phyloP scores from a whole-genome alignment of 2,329 filamentous ascomycete genomes.

The Monilinia polystroma region DNA sequence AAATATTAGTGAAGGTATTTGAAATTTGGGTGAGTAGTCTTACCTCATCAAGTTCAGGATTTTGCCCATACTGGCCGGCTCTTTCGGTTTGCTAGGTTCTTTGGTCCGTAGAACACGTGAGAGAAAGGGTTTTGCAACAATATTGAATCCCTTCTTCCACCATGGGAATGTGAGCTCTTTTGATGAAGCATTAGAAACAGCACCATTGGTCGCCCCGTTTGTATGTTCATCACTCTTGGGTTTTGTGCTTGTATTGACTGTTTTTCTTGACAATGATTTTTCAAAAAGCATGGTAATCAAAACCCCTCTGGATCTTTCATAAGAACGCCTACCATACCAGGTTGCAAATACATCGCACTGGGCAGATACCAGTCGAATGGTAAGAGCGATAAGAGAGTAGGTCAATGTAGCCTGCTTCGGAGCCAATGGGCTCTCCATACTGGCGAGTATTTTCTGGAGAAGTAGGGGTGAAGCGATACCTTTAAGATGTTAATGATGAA shows the following conservation, averaged over 20 bases:
- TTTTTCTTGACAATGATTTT: conserved; percentile 49
- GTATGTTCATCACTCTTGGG: conserved; percentile 25
- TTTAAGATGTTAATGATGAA: conserved; percentile 27
- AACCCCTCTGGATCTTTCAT: conserved; percentile 81
- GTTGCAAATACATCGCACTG: conserved; percentile 68
- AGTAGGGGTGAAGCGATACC: conserved; percentile 64
- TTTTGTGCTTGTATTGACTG: conserved; percentile 37
- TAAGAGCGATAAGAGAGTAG: conserved; percentile 63
- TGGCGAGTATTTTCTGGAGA: conserved; percentile 67
- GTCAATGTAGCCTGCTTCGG: conserved; percentile 58
- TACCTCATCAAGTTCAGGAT: conserved; percentile 84
- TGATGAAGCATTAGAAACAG: conserved; percentile 22
- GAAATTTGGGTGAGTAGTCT: not conserved
- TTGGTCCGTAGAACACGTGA: conserved; percentile 35
- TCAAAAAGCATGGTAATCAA: conserved; percentile 83
- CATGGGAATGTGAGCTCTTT: conserved; percentile 23
- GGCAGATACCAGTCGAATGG: conserved; percentile 58
- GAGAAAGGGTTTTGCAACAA: conserved; percentile 33
- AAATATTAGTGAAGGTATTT: conserved; percentile 14
- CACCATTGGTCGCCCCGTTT: conserved; percentile 18
- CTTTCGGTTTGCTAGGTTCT: conserved; percentile 43
- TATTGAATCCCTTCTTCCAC: conserved; percentile 26
- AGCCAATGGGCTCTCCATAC: conserved; percentile 56
- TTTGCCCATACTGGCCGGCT: conserved; percentile 80
- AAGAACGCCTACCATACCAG: conserved; percentile 82